These are phyloP conservation scores for Vitis rotundifolia DNA, from an alignment of 164 flowering plant species.

Conservation along the genomic window DNA sequence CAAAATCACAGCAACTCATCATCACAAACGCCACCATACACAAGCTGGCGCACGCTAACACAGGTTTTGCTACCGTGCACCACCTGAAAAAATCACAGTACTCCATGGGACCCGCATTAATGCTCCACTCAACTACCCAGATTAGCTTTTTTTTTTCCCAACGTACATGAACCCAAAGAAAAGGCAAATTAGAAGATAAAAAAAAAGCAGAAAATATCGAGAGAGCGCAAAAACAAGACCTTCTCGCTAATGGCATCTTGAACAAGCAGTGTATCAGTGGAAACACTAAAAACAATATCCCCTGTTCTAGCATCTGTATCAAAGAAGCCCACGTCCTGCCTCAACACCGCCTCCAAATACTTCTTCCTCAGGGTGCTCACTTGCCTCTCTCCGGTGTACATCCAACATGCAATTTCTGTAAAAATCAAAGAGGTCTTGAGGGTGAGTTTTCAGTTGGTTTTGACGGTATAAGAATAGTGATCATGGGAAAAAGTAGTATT, in stretches of 20 bases:
- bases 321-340: conserved; percentile 94
- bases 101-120: conserved; percentile 23
- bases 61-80: conserved; percentile 20
- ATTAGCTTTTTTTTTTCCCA: not conserved
- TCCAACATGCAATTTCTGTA: conserved; percentile 95
- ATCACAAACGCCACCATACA: conserved; percentile 2
- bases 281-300: conserved; percentile 91
- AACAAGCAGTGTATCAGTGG: conserved; percentile 95
- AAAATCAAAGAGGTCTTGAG: not conserved
- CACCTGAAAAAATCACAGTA: not conserved
- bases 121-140: conserved; percentile 13
- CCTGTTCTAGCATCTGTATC: conserved; percentile 99
- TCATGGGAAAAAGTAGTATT: no score
- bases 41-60: conserved; percentile 16
- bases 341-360: conserved; percentile 90
- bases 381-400: conserved; percentile 98
- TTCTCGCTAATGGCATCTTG: conserved; percentile 99
- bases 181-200: not conserved
- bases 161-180: not conserved
- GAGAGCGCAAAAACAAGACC: conserved; percentile 36
- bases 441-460: no score
- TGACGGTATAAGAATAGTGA: no score
- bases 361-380: conserved; percentile 75
- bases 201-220: not conserved
- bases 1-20: not conserved